phyloP scores from a whole-genome alignment of 2,329 filamentous ascomycete species.

The Drechmeria coniospora region DNA sequence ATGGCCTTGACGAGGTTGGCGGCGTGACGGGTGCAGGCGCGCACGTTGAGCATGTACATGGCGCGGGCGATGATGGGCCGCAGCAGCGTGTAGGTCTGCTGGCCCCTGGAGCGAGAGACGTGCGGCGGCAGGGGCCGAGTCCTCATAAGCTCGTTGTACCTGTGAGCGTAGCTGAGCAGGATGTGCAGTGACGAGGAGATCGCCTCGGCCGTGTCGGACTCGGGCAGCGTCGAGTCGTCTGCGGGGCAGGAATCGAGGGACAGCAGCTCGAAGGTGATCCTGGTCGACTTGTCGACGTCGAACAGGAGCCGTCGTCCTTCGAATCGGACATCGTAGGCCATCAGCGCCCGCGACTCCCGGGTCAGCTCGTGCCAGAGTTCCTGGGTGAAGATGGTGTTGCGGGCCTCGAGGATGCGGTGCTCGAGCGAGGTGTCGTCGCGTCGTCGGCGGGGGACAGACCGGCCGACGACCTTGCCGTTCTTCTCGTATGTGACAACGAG shows the following conservation, averaged over 20 bases:
- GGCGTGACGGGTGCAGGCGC: constrained; percentile 24
- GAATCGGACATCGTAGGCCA: constrained; percentile 54
- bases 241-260: constrained; percentile 30
- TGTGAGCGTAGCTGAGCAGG: constrained; percentile 64
- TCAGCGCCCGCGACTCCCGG: constrained; percentile 60
- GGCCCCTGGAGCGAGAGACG: constrained; percentile 19
- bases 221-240: constrained; percentile 17
- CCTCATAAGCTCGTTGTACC: constrained; percentile 54
- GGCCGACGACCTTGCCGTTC: constrained; percentile 42
- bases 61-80: constrained; percentile 35
- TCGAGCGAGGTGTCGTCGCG: constrained; percentile 41
- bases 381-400: constrained; percentile 66
- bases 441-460: constrained; percentile 33
- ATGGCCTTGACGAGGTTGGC: constrained; percentile 27
- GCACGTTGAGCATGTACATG: constrained; percentile 25
- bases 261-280: constrained; percentile 52
- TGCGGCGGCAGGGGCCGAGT: constrained; percentile 37
- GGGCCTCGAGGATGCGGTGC: constrained; percentile 54
- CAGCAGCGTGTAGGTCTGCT: constrained; percentile 32
- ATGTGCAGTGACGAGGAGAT: constrained; percentile 56
- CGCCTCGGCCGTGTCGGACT: constrained; percentile 44
- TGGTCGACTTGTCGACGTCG: constrained; percentile 32
- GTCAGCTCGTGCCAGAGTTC: constrained; percentile 86
- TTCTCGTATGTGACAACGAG: constrained; percentile 53
- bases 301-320: constrained; percentile 43